A percentile compares a stretch with the other conserved stretches of the same genome.
phyloP scores from a whole-genome alignment of 371 early-diverging fungal species.

The Rhizopus arrhizus region DNA sequence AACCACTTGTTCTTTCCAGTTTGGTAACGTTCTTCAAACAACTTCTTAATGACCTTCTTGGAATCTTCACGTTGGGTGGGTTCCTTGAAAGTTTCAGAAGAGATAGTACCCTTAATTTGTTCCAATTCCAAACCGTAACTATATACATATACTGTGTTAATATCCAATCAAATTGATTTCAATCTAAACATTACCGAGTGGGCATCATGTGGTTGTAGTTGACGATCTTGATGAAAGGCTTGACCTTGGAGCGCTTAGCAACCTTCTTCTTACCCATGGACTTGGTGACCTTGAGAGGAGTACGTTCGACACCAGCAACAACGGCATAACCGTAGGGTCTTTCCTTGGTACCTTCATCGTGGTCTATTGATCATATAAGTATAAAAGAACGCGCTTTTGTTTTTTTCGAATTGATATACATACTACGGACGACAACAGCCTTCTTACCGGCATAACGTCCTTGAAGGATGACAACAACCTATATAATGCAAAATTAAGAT shows the following conservation, averaged over 20 bases:
- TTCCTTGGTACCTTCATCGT: slow-evolving; percentile 88
- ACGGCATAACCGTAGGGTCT: slow-evolving; percentile 96
- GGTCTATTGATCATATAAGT: slow-evolving; percentile 28
- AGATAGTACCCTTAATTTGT: slow-evolving; percentile 83
- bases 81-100: slow-evolving; percentile 89
- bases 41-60: slow-evolving; percentile 92
- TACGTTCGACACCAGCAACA: slow-evolving; percentile 94
- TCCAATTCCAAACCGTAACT: slow-evolving; percentile 84
- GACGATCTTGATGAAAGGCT: slow-evolving; percentile 97
- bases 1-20: slow-evolving; percentile 99
- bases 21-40: slow-evolving; percentile 92
- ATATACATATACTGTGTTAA: not conserved
- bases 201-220: slow-evolving; percentile 99
- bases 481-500: not conserved
- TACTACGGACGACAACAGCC: slow-evolving; percentile 95
- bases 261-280: slow-evolving; percentile 92
- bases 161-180: too few species aligned
- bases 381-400: not conserved
- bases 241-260: slow-evolving; percentile 92
- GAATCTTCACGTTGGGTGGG: slow-evolving; percentile 86
- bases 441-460: slow-evolving; percentile 98
- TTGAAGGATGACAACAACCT: slow-evolving; percentile 96
- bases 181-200: slow-evolving; percentile 68
- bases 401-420: slow-evolving; percentile 8
- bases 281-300: slow-evolving; percentile 94